Evolutionary conservation across 2,329 filamentous ascomycete species (phyloP), one percentile per base, ranked within the genome.

Genomic region (Cercospora citrullina): DNA sequence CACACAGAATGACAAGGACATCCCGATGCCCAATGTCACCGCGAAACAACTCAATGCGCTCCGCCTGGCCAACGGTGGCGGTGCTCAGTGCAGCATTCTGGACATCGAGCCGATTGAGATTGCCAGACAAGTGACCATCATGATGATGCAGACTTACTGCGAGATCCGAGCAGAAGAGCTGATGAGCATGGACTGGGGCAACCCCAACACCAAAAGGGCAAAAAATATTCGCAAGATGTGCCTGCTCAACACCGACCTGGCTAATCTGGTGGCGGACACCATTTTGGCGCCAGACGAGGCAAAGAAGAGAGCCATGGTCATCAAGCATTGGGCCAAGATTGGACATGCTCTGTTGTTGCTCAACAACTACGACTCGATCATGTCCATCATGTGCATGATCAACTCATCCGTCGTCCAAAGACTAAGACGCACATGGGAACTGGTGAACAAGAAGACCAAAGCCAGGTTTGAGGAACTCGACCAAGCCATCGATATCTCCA

Each of bases 251-350:
- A 99, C 93, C 0, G 94, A 97, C 71, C 83, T 99, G 18, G 93
- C 94, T 4, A 95, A 97, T 76, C 83, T 98, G 45, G 95, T 99
- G 10, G 91, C 93, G 0, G 94, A 98, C 77, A 96, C 92, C 0
- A 96, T 99, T 74, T 86, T 99, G 14, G 89, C 92, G 65, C 87
- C 93, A 66, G 87, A 91, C n/a, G 95, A 98, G 77, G 89, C 91
- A 28, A 98, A 98, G 86, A 96, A 94, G 83, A 89, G 95, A 28
- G 94, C 95, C 0, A 83, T 87, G 1, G 88, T 93, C 63, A 95
- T 99, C 82, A 98, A 99, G 83, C 94, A 98, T 74, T 99, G 95
- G 95, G 92, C 97, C 78, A 99, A 98, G 84, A 89, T 98, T 73
- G 93, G 92, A 0, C 87, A 91, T 74, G 92, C 91, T 75, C 96